Percentiles rank a stretch among this genome's conserved stretches.
phyloP scores from a whole-genome alignment of 2,329 filamentous ascomycete genomes.

The Pseudocercospora eumusae region DNA sequence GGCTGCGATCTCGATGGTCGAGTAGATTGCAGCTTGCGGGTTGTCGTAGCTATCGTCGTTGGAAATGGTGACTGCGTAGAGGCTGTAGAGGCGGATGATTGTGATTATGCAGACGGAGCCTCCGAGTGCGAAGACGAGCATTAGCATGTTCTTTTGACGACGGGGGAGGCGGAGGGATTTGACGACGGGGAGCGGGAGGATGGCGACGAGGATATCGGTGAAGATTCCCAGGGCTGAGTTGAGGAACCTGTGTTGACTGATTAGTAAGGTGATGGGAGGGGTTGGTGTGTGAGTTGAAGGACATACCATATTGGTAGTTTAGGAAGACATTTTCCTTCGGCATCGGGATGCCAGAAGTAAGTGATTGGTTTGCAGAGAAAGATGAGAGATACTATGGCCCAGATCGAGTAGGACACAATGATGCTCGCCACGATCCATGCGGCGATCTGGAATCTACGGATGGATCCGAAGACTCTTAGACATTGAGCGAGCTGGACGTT shows the following conservation, averaged over 20 bases:
- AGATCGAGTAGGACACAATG: background rate
- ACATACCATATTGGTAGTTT: slow-evolving; percentile 7
- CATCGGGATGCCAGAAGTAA: slow-evolving; percentile 7
- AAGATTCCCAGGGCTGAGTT: slow-evolving; percentile 23
- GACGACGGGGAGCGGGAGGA: slow-evolving; percentile 37
- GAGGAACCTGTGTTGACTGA: too few relatives aligned
- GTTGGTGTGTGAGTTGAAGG: slow-evolving; percentile 11
- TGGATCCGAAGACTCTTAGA: slow-evolving; percentile 5
- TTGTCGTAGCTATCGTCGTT: background rate
- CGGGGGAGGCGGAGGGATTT: slow-evolving; percentile 23
- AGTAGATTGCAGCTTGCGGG: background rate
- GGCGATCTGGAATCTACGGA: slow-evolving; percentile 4
- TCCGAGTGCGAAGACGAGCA: slow-evolving; percentile 2
- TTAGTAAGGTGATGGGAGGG: too few relatives aligned
- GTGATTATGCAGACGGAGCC: background rate
- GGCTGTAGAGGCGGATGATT: slow-evolving; percentile 1
- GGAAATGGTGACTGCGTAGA: slow-evolving; percentile 1
- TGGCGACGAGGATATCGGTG: slow-evolving; percentile 35
- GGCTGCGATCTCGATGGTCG: background rate
- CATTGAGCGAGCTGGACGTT: slow-evolving; percentile 6
- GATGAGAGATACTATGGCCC: background rate
- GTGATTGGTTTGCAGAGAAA: slow-evolving; percentile 4
- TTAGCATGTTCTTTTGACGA: slow-evolving; percentile 5
- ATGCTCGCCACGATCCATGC: background rate
- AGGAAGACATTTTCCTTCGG: background rate